These are phyloP conservation scores for Apocynum venetum DNA, from an alignment of 257 asterid genomes.

Conservation along the genomic window DNA sequence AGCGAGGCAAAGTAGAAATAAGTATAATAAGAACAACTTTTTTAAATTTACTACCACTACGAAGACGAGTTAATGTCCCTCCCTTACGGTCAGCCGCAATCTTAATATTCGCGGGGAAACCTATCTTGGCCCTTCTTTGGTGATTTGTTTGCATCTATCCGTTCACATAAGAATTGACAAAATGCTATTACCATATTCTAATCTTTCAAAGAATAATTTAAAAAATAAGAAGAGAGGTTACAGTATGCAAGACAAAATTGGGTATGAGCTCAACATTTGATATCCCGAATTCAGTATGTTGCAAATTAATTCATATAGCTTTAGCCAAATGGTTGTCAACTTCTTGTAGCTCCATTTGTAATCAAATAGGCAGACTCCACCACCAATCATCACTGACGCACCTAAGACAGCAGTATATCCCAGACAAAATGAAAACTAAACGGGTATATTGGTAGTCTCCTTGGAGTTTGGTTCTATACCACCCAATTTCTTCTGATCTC, in stretches of 20 bases:
- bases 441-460: neutral
- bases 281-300: neutral
- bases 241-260: slow-evolving; percentile 5
- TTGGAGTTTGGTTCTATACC: slow-evolving; percentile 7
- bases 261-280: neutral
- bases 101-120: too few relatives aligned
- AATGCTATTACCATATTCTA: neutral
- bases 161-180: neutral
- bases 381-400: neutral
- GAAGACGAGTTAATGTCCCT: too few relatives aligned
- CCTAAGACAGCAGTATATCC: neutral
- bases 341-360: neutral
- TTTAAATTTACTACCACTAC: too few relatives aligned
- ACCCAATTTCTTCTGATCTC: slow-evolving; percentile 7
- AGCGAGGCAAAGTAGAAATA: too few relatives aligned
- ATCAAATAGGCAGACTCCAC: neutral
- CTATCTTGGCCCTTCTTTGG: too few relatives aligned
- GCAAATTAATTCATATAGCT: too few relatives aligned
- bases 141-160: neutral
- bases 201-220: too few relatives aligned
- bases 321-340: neutral
- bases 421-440: neutral
- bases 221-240: too few relatives aligned
- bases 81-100: too few relatives aligned
- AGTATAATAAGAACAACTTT: too few relatives aligned